A percentile compares a stretch with the other conserved stretches of the same genome.
These are phyloP conservation scores for Saccharum spontaneum DNA, from an alignment of 176 grass and related monocot species.

Conservation along the genomic window DNA sequence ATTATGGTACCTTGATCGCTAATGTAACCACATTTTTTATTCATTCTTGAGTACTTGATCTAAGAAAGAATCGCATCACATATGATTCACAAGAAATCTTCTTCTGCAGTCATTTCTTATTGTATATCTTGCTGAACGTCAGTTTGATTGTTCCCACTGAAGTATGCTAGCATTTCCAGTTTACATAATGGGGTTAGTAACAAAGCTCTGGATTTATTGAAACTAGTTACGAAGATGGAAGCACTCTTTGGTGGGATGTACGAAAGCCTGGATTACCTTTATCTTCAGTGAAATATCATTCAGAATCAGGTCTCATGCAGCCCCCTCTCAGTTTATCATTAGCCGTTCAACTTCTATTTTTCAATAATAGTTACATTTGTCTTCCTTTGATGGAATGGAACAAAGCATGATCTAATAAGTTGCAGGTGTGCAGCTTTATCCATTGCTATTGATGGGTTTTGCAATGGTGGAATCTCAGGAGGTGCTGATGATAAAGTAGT, in stretches of 20 bases:
- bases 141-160: slow-evolving; percentile 2
- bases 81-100: background rate
- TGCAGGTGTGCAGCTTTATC: slow-evolving; percentile 79
- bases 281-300: slow-evolving; percentile 77
- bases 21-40: background rate
- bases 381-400: slow-evolving; percentile 14
- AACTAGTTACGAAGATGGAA: slow-evolving; percentile 96
- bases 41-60: slow-evolving; percentile 1
- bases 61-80: background rate
- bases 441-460: slow-evolving; percentile 75
- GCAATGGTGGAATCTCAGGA: slow-evolving; percentile 89
- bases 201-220: slow-evolving; percentile 11
- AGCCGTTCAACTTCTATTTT: background rate
- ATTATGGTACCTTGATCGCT: background rate
- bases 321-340: background rate
- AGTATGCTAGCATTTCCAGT: background rate
- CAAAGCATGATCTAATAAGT: slow-evolving; percentile 30
- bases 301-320: slow-evolving; percentile 69
- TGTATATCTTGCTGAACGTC: background rate
- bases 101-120: background rate
- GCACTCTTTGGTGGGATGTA: slow-evolving; percentile 96
- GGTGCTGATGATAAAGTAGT: slow-evolving; percentile 86
- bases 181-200: background rate
- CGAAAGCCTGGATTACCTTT: slow-evolving; percentile 66
- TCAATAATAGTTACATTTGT: slow-evolving; percentile 7